These are phyloP conservation scores for Nepenthes mirabilis DNA, from an alignment of 148 eudicot species.

Conservation along the genomic window DNA sequence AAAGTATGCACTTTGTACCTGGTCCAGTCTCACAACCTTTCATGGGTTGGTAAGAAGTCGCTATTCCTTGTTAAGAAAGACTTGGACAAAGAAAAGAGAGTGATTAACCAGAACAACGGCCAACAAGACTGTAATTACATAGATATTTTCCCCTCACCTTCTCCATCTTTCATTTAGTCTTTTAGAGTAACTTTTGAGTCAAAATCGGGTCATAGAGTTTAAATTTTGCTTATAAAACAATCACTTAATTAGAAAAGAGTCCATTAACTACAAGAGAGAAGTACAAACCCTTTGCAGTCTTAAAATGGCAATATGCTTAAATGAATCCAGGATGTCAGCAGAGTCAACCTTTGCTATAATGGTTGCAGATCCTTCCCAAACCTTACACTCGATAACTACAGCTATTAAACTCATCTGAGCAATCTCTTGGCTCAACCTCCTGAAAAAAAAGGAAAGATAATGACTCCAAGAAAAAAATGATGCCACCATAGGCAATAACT, in stretches of 20 bases:
- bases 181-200: too few relatives aligned
- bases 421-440: constrained; percentile 39
- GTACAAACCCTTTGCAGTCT: constrained; percentile 42
- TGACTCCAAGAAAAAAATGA: not conserved
- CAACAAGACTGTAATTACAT: not conserved
- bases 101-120: not conserved
- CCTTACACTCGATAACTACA: constrained; percentile 40
- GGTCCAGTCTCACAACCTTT: too few relatives aligned
- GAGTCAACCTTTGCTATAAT: constrained; percentile 40
- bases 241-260: not conserved
- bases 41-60: too few relatives aligned
- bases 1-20: too few relatives aligned
- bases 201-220: too few relatives aligned
- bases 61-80: not conserved
- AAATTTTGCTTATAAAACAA: too few relatives aligned
- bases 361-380: constrained; percentile 57
- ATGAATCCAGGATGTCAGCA: constrained; percentile 38
- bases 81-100: not conserved
- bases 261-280: not conserved
- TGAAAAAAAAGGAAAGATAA: constrained; percentile 15
- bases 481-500: not conserved
- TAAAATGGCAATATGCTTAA: constrained; percentile 35
- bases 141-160: too few relatives aligned
- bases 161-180: too few relatives aligned
- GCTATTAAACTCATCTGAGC: constrained; percentile 37